phyloP scores from a whole-genome alignment of 1,284 basidiomycete genomes.

The Lignosus rhinocerotis region DNA sequence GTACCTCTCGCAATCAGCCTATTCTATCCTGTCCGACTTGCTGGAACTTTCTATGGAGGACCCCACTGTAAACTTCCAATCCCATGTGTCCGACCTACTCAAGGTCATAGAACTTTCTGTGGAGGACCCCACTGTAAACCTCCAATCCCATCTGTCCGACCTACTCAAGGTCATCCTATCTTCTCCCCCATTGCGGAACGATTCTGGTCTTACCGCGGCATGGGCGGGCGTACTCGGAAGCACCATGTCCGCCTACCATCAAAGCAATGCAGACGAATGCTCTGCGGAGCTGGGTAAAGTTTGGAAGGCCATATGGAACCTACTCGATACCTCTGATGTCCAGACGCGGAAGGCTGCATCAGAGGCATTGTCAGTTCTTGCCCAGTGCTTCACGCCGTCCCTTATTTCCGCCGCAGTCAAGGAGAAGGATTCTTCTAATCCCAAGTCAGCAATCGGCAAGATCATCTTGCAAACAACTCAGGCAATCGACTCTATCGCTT shows the following conservation, averaged over 20 bases:
- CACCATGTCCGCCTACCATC: constrained; percentile 62
- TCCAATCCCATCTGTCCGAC: constrained; percentile 61
- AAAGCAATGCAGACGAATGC: constrained; percentile 48
- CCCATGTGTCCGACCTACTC: constrained; percentile 70
- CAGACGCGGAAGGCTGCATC: constrained; percentile 63
- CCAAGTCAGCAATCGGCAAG: constrained; percentile 57
- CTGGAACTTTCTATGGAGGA: constrained; percentile 57
- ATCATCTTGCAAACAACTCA: constrained; percentile 65
- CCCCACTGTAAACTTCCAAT: constrained; percentile 46
- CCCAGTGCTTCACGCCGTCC: constrained; percentile 69
- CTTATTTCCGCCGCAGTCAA: constrained; percentile 56
- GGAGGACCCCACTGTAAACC: constrained; percentile 46
- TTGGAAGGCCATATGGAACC: constrained; percentile 79
- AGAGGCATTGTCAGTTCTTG: constrained; percentile 61
- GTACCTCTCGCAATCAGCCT: constrained; percentile 83
- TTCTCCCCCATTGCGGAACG: constrained; percentile 70
- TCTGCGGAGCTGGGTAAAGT: constrained; percentile 59
- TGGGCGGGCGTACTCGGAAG: constrained; percentile 77
- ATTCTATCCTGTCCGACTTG: constrained; percentile 77
- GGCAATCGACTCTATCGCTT: constrained; percentile 70
- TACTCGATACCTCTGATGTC: constrained; percentile 63
- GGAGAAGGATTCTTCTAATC: constrained; percentile 45
- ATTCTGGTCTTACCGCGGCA: constrained; percentile 60
- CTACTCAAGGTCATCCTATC: constrained; percentile 75
- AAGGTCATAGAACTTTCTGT: constrained; percentile 73